These are phyloP conservation scores for Peronospora farinosa DNA, from an alignment of 352 stramenopile genomes.

Conservation along the genomic window DNA sequence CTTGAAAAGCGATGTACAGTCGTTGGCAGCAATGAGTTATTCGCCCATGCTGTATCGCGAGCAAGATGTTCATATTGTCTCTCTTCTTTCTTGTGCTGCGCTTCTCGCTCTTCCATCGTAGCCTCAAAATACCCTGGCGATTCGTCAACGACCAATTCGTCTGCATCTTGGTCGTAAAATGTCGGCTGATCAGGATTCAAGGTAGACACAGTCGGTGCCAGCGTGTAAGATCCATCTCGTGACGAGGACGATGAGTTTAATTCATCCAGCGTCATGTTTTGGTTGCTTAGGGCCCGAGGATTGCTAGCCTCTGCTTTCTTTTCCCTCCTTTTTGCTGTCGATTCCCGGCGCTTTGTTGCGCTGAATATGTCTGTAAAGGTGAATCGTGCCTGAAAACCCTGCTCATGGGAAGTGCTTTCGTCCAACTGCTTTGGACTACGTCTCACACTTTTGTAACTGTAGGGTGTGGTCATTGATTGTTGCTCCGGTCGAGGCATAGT, in stretches of 20 bases:
- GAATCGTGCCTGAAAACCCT: constrained; percentile 17
- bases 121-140: constrained; percentile 54
- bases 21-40: constrained; percentile 16
- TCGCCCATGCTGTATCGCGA: constrained; percentile 25
- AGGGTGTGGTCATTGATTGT: neutral
- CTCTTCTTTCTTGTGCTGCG: constrained; percentile 25
- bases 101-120: constrained; percentile 17
- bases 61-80: constrained; percentile 20
- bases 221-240: constrained; percentile 18
- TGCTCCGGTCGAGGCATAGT: constrained; percentile 29
- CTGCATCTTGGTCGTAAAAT: constrained; percentile 44
- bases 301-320: constrained; percentile 8
- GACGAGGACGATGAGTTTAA: constrained; percentile 26
- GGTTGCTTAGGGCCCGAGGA: constrained; percentile 11
- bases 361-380: constrained; percentile 37
- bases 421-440: constrained; percentile 6
- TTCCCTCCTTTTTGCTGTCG: constrained; percentile 13
- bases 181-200: constrained; percentile 13
- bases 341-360: constrained; percentile 18
- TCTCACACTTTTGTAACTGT: constrained; percentile 9
- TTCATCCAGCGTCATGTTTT: constrained; percentile 34
- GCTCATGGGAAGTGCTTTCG: neutral
- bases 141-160: constrained; percentile 56
- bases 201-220: constrained; percentile 10
- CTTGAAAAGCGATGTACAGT: constrained; percentile 26